Conservation (phyloP, 2,329 filamentous ascomycete species). For the Neurospora sp. region DNA sequence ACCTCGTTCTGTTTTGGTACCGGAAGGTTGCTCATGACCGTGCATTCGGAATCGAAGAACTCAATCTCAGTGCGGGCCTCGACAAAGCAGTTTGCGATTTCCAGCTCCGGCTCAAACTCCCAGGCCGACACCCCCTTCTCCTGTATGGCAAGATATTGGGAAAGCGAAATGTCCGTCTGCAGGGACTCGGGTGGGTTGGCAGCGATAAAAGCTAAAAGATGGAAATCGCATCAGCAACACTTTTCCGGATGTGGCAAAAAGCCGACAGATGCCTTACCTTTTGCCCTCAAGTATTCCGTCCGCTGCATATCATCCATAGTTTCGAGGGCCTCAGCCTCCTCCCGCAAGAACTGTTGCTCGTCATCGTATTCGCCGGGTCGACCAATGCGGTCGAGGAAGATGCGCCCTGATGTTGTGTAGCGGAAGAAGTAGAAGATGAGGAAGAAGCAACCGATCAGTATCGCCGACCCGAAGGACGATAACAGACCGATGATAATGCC, state of each 20-base stretch:
- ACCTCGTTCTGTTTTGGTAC: constrained; percentile 99
- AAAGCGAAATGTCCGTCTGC: constrained; percentile 93
- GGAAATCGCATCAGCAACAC: neutral
- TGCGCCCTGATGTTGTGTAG: constrained; percentile 78
- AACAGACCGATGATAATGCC: constrained; percentile 92
- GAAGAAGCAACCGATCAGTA: constrained; percentile 70
- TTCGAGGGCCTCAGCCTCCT: constrained; percentile 91
- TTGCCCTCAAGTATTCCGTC: constrained; percentile 85
- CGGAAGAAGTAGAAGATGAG: constrained; percentile 86
- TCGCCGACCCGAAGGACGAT: constrained; percentile 85
- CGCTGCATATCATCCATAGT: constrained; percentile 89
- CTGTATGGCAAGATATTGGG: constrained; percentile 95
- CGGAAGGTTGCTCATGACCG: constrained; percentile 90
- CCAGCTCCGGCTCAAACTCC: constrained; percentile 98
- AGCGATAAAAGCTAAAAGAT: constrained; percentile 69
- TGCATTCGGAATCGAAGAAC: constrained; percentile 97
- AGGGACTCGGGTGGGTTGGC: constrained; percentile 91
- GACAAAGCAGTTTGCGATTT: constrained; percentile 98
- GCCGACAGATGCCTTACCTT: constrained; percentile 51
- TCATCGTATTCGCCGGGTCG: constrained; percentile 95
- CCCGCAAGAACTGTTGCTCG: constrained; percentile 85
- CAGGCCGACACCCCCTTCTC: constrained; percentile 99
- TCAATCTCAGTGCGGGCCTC: constrained; percentile 95
- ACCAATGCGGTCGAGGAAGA: constrained; percentile 86
- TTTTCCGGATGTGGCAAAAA: neutral